Base-by-base conservation (phyloP, 176 grass and related monocot species). In the Ensete glaucum region DNA sequence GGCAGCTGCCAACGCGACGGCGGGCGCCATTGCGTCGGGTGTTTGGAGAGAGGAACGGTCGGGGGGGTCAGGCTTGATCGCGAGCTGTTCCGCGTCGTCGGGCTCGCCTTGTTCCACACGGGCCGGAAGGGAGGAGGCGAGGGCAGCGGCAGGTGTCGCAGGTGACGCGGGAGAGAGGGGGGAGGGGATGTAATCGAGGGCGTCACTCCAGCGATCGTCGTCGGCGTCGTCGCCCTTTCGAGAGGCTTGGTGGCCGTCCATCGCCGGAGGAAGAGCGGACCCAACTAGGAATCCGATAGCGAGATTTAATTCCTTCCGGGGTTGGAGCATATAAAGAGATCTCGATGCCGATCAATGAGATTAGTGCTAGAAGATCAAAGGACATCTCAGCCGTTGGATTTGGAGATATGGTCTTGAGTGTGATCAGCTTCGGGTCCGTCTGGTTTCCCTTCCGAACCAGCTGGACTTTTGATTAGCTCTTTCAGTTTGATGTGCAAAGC, bases 131-230 rank as follows among this genome's bases (percentile, higher is more conserved):
- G 52, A 54, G 20, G 52, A 54, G 20, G 52, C 9, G 20, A 10
- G 20, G 2, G 19, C 17, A 21, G 52, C 22, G 52, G 52, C 12
- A 2, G 71, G n/a, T 22, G 52, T 11, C 6, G 52, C 54, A 3
- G 71, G 52, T 0, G 65, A 26, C 26, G 24, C 65, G 25, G 50
- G 52, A 53, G 21, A 54, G 9, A 13, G 51, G 11, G 20, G 22
- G 22, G 71, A 54, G 20, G 71, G 21, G 50, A 73, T 53, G 71
- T 20, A 50, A 50, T 73, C 71, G 51, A 16, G 50, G 71, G 71
- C 71, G 21, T 54, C 71, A 52, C 51, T 54, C 71, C 71, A 73
- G 15, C 52, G 51, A 49, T 64, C 62, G 63, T 68, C 76, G 62
- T 67, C 76, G 23, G 63, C 50, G 15, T 25, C 50, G 48, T 52